These are phyloP conservation scores for Nakaseomyces sp. DNA, from an alignment of 1,139 yeast species.

Conservation along the genomic window DNA sequence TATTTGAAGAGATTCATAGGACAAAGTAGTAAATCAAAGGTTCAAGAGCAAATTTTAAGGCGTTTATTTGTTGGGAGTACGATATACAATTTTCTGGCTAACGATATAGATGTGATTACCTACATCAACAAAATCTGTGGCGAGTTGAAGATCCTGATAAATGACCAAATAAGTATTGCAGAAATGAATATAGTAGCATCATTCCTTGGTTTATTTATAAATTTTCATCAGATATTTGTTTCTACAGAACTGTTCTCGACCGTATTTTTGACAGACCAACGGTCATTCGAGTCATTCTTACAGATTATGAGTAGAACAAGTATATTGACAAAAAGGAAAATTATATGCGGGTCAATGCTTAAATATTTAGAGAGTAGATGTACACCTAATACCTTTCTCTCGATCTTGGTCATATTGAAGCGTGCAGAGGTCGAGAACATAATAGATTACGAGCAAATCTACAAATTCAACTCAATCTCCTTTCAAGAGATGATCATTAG, in stretches of 20 bases:
- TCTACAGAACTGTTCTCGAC: neutral
- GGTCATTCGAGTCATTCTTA: neutral
- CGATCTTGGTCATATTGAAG: neutral
- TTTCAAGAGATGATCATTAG: slow-evolving; percentile 22
- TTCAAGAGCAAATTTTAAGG: neutral
- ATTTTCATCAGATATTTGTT: neutral
- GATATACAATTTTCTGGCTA: neutral
- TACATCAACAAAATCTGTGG: neutral
- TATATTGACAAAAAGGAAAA: neutral
- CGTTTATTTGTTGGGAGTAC: neutral
- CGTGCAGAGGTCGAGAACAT: slow-evolving; percentile 6
- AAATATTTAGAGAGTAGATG: neutral
- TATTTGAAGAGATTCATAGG: neutral
- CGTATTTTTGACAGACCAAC: neutral
- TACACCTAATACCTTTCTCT: slow-evolving; percentile 11
- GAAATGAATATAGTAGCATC: neutral
- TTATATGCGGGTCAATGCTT: neutral
- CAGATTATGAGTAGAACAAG: neutral
- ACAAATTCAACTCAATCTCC: slow-evolving; percentile 16
- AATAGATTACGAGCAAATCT: slow-evolving; percentile 13
- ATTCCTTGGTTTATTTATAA: neutral
- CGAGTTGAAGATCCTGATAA: neutral
- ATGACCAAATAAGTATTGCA: neutral
- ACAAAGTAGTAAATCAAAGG: neutral
- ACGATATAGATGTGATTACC: neutral